Evolutionary conservation across 2,329 filamentous ascomycete species (phyloP).

Genomic region (Phyllosticta citribraziliensis): DNA sequence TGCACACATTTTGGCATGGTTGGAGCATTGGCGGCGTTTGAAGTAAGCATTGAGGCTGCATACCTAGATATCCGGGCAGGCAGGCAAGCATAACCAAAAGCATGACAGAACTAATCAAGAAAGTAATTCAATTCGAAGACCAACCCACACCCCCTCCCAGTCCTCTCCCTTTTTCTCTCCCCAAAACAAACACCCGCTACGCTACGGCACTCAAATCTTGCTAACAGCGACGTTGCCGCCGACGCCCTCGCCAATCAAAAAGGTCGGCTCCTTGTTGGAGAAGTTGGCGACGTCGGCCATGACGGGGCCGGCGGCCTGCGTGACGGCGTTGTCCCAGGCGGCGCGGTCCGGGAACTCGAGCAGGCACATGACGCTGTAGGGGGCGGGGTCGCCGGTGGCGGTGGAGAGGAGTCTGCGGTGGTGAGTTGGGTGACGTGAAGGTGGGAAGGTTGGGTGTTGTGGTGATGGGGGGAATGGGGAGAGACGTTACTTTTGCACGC

Average conservation of each 20-base stretch:
- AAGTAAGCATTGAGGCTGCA: background rate
- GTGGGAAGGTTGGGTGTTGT: background rate
- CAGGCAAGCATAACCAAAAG: background rate
- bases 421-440: background rate
- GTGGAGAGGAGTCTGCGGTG: conserved; percentile 18
- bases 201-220: background rate
- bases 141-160: background rate
- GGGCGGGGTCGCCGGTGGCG: conserved; percentile 15
- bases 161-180: background rate
- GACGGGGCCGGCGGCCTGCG: conserved; percentile 16
- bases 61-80: background rate
- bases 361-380: conserved; percentile 24
- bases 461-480: background rate
- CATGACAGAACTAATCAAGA: background rate
- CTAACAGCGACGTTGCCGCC: conserved; percentile 2
- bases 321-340: conserved; percentile 19
- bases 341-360: conserved; percentile 22
- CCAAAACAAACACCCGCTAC: background rate
- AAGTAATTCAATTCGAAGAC: background rate
- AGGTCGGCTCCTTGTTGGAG: conserved; percentile 22
- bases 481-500: background rate
- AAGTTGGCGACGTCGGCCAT: conserved; percentile 27
- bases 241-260: conserved; percentile 18
- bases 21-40: background rate
- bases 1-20: background rate